Conservation (phyloP, 495 filamentous ascomycete genomes). For the Aspergillus diversus region DNA sequence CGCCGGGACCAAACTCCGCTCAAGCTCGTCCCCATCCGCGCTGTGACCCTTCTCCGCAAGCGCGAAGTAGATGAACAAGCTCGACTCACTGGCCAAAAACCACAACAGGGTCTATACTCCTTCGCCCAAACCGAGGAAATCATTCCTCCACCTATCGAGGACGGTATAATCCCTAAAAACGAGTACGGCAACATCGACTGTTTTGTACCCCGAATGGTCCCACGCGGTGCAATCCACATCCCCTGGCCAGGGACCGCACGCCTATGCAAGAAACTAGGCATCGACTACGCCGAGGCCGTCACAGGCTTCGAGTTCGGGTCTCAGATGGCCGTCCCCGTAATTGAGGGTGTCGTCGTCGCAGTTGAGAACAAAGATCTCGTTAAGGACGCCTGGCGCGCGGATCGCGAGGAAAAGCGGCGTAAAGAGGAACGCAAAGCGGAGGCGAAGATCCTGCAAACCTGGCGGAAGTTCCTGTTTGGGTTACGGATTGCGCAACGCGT, state of each 20-base stretch:
- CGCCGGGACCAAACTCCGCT: slow-evolving; percentile 70
- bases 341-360: slow-evolving; percentile 88
- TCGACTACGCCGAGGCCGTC: slow-evolving; percentile 93
- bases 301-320: slow-evolving; percentile 96
- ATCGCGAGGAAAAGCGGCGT: slow-evolving; percentile 75
- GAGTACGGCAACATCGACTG: slow-evolving; percentile 96
- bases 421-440: slow-evolving; percentile 84
- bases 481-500: slow-evolving; percentile 81
- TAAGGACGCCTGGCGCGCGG: slow-evolving; percentile 78
- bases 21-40: slow-evolving; percentile 87
- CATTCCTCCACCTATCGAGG: slow-evolving; percentile 77
- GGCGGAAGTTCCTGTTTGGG: slow-evolving; percentile 87
- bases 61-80: slow-evolving; percentile 87
- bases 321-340: slow-evolving; percentile 87
- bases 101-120: slow-evolving; percentile 84
- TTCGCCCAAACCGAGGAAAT: slow-evolving; percentile 91
- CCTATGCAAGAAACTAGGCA: slow-evolving; percentile 79
- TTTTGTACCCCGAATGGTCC: slow-evolving; percentile 92
- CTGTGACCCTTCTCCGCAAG: slow-evolving; percentile 84
- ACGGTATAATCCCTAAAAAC: slow-evolving; percentile 92
- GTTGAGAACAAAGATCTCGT: slow-evolving; percentile 74
- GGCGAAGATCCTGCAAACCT: slow-evolving; percentile 72
- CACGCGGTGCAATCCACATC: slow-evolving; percentile 79
- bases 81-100: slow-evolving; percentile 76
- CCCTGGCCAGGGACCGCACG: slow-evolving; percentile 73